Evolutionary conservation across 1,284 basidiomycete species (phyloP), one percentile per base, ranked within the genome.

Genomic region (Heterobasidion irregulare): DNA sequence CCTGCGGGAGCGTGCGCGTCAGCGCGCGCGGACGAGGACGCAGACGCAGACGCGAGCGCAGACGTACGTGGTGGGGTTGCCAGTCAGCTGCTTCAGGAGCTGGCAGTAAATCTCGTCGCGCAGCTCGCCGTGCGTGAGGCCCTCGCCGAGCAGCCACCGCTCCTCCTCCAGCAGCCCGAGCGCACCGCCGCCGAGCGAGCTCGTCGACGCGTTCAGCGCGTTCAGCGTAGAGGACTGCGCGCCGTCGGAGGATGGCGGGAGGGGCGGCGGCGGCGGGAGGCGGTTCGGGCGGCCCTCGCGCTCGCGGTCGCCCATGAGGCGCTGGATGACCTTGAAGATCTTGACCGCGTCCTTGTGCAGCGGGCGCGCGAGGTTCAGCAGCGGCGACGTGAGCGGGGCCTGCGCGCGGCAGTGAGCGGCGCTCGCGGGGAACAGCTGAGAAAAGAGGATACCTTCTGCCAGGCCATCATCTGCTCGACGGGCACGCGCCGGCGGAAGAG

Each of bases 61-160:
- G 44, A 79, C 86, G 64, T 64, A 92, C 81, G 83, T 74, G 66
- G 78, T 86, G 3, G 91, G 84, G 66, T 96, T 96, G 48, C 79
- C 79, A 2, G 80, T 91, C 16, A 96, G 71, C 70, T 96, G 94
- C 68, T 96, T 96, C 79, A 95, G 86, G 35, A 92, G 63, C 63
- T 96, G 94, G 63, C 90, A 94, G 63, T 92, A 97, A 50, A 94
- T 86, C 72, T 96, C 94, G 68, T 97, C 94, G 58, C 94, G 73
- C 63, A 96, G 74, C 70, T 94, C 92, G 7, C 86, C 83, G 55
- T 89, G 82, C 1, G 76, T 70, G 38, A 96, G 75, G 2, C 91
- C 92, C 61, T 90, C 82, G 52, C 82, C 79, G 10, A 95, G 75
- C 59, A 96, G 69, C 89, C 91, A 94, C 26, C 91, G 76, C 61